A percentile compares a stretch with the other conserved stretches of the same genome.
Conservation (phyloP, 306 rosid species). For the Amphicarpaea edgeworthii region DNA sequence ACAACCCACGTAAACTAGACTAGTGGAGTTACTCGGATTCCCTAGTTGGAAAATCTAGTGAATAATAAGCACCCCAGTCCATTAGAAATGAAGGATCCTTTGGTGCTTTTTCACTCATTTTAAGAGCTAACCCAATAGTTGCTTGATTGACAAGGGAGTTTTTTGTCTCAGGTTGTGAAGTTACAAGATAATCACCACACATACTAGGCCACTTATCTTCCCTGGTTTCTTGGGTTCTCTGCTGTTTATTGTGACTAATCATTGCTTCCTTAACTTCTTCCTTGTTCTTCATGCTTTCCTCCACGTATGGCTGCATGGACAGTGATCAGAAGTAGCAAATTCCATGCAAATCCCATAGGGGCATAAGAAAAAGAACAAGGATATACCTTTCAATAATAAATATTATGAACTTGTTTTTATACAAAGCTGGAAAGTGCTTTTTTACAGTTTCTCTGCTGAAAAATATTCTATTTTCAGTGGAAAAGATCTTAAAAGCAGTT, state of each 20-base stretch:
- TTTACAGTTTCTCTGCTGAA: no score
- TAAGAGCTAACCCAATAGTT: constrained; percentile 27
- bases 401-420: no score
- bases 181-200: constrained; percentile 37
- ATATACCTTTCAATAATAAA: not conserved
- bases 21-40: constrained; percentile 20
- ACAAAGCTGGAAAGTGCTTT: no score
- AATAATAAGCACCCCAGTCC: constrained; percentile 30
- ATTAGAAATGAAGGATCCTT: constrained; percentile 20
- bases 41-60: constrained; percentile 18
- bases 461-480: no score
- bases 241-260: constrained; percentile 16
- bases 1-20: constrained; percentile 3
- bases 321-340: not conserved
- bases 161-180: constrained; percentile 44
- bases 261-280: constrained; percentile 41
- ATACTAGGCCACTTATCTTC: constrained; percentile 15
- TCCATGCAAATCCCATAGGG: not conserved
- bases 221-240: not conserved
- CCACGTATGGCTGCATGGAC: constrained; percentile 51
- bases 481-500: no score
- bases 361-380: not conserved
- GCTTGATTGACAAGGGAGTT: constrained; percentile 1
- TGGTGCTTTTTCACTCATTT: constrained; percentile 37
- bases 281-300: constrained; percentile 50